Evolutionary conservation across 1,284 basidiomycete species (phyloP).

Genomic region (Tranzscheliella williamsii): DNA sequence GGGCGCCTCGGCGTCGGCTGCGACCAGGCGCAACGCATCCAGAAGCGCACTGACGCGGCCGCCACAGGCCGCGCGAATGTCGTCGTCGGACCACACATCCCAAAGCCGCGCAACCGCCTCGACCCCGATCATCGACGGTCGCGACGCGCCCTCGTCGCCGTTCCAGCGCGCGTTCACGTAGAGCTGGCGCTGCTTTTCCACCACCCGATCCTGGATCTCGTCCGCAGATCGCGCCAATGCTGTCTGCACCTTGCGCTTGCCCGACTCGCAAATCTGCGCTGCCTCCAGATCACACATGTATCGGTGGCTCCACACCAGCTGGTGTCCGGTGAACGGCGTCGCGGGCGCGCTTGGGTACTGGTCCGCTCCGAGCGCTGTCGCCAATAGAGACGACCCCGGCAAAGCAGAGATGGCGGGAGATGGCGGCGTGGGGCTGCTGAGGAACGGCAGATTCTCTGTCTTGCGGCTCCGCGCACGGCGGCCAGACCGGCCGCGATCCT

Average conservation of each 20-base stretch:
- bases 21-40: conserved; percentile 24
- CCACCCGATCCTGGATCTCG: conserved; percentile 13
- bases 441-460: conserved; percentile 38
- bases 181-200: conserved; percentile 34
- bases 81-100: conserved; percentile 34
- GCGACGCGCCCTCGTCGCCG: conserved; percentile 17
- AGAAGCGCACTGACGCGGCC: conserved; percentile 13
- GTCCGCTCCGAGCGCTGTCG: neutral
- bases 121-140: conserved; percentile 3
- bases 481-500: conserved; percentile 15
- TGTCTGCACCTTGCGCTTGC: conserved; percentile 29
- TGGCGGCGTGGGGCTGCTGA: conserved; percentile 30
- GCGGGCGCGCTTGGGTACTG: conserved; percentile 8
- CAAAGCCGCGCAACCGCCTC: conserved; percentile 26
- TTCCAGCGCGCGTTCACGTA: conserved; percentile 33
- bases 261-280: conserved; percentile 10
- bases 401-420: neutral
- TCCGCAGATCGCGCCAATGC: conserved; percentile 13
- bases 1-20: conserved; percentile 2
- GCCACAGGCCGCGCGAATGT: conserved; percentile 21
- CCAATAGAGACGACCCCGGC: too few species aligned
- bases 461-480: conserved; percentile 37
- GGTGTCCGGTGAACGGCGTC: conserved; percentile 24
- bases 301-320: conserved; percentile 31
- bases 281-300: conserved; percentile 16